Conservation (phyloP, 2,329 filamentous ascomycete species). For the Phaeophleospora eucalypticola region DNA sequence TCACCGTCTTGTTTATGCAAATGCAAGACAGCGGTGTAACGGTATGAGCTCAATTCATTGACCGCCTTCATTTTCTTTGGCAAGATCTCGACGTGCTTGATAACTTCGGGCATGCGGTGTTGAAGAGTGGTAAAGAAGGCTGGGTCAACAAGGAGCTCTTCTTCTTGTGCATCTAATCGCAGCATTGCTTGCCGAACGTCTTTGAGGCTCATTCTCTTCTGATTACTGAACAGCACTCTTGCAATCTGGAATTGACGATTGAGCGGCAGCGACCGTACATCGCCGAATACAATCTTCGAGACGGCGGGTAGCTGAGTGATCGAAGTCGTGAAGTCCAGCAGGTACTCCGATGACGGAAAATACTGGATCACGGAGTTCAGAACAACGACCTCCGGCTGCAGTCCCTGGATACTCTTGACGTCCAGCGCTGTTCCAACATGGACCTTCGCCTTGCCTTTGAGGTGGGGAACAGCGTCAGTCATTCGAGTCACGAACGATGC, state of each 20-base stretch:
- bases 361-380: constrained; percentile 1
- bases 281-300: too few species aligned
- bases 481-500: not conserved
- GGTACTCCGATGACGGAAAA: not conserved
- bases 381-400: not conserved
- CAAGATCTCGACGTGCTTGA: constrained; percentile 1
- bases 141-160: not conserved
- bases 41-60: not conserved
- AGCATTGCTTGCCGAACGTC: not conserved
- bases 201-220: too few species aligned
- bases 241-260: too few species aligned
- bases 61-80: not conserved
- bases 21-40: not conserved
- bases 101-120: not conserved
- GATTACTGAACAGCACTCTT: too few species aligned
- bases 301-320: too few species aligned
- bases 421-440: not conserved
- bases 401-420: not conserved
- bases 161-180: not conserved
- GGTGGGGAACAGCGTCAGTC: not conserved
- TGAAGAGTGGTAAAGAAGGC: not conserved
- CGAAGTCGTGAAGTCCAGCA: not conserved
- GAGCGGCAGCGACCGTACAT: too few species aligned
- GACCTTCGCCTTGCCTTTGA: not conserved
- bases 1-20: too few species aligned